phyloP scores from a whole-genome alignment of 1,284 basidiomycete species.

The Malassezia restricta region DNA sequence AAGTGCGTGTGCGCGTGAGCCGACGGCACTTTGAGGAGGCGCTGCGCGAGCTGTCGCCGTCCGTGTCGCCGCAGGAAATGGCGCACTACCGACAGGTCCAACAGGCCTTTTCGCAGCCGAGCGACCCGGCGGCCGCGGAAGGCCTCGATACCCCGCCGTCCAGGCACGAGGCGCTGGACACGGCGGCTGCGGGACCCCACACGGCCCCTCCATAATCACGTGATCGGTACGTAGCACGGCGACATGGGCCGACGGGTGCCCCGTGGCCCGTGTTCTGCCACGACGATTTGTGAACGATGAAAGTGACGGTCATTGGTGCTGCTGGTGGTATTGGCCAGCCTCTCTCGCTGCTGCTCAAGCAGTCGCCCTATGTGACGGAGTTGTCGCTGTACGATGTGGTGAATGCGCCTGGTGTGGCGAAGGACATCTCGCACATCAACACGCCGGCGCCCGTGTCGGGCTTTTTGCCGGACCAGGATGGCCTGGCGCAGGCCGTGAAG shows the following conservation, averaged over 20 bases:
- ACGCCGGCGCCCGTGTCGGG: conserved; percentile 47
- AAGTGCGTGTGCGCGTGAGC: conserved; percentile 65
- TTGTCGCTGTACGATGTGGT: conserved; percentile 83
- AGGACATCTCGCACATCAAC: conserved; percentile 79
- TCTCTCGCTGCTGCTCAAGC: conserved; percentile 76
- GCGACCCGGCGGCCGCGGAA: neutral
- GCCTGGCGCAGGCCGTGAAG: conserved; percentile 67
- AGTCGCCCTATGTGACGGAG: conserved; percentile 60
- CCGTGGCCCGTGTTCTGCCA: too few species aligned
- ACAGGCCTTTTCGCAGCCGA: conserved; percentile 53
- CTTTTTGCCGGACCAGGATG: conserved; percentile 53
- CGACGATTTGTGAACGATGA: conserved; percentile 21
- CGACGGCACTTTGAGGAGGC: conserved; percentile 66
- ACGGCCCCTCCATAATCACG: neutral
- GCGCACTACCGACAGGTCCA: conserved; percentile 69
- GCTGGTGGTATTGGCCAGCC: conserved; percentile 58
- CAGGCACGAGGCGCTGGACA: neutral
- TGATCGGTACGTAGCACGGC: neutral
- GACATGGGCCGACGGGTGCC: too few species aligned
- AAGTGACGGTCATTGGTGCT: conserved; percentile 44
- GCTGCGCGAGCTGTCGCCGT: conserved; percentile 65
- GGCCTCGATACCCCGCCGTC: neutral
- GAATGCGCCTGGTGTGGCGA: conserved; percentile 79
- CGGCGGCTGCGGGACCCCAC: neutral
- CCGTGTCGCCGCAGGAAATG: conserved; percentile 80